phyloP scores from a whole-genome alignment of 2,329 filamentous ascomycete species.

The Xylariaceae sp. region DNA sequence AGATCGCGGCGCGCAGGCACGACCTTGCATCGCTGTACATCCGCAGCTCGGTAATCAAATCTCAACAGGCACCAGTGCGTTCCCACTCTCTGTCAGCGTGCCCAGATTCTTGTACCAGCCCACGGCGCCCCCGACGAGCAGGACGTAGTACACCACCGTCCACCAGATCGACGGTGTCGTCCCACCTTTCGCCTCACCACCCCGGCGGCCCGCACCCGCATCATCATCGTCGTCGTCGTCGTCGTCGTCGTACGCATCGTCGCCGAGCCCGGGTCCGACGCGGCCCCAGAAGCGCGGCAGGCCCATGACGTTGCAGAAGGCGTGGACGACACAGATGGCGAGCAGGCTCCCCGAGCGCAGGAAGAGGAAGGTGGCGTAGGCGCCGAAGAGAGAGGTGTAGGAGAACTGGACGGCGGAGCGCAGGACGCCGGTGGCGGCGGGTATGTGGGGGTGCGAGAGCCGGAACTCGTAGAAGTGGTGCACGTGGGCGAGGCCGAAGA shows the following conservation, averaged over 20 bases:
- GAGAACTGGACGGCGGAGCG: constrained; percentile 78
- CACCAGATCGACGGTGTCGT: constrained; percentile 45
- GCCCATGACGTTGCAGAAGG: constrained; percentile 91
- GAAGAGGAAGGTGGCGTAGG: constrained; percentile 86
- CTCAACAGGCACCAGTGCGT: constrained; percentile 38
- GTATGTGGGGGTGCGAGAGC: constrained; percentile 69
- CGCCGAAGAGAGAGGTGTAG: constrained; percentile 91
- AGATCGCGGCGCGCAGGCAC: too few species aligned
- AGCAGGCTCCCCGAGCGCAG: constrained; percentile 78
- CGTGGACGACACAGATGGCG: constrained; percentile 71
- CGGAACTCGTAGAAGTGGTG: constrained; percentile 97
- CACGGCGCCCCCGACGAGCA: constrained; percentile 68
- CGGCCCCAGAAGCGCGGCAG: constrained; percentile 81
- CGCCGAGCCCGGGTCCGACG: constrained; percentile 35
- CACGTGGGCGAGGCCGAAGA: constrained; percentile 89
- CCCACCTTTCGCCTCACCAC: constrained; percentile 22
- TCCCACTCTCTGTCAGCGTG: constrained; percentile 61
- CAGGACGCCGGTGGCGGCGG: constrained; percentile 57
- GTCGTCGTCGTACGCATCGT: constrained; percentile 16
- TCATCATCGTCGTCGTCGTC: constrained; percentile 2
- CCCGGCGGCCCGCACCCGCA: too few species aligned
- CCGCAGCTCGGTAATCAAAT: constrained; percentile 19
- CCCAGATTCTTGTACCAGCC: constrained; percentile 70
- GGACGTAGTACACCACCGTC: constrained; percentile 74
- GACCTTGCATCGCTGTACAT: too few species aligned